Conservation (phyloP, 2,329 filamentous ascomycete genomes). For the Colletotrichum sojae region DNA sequence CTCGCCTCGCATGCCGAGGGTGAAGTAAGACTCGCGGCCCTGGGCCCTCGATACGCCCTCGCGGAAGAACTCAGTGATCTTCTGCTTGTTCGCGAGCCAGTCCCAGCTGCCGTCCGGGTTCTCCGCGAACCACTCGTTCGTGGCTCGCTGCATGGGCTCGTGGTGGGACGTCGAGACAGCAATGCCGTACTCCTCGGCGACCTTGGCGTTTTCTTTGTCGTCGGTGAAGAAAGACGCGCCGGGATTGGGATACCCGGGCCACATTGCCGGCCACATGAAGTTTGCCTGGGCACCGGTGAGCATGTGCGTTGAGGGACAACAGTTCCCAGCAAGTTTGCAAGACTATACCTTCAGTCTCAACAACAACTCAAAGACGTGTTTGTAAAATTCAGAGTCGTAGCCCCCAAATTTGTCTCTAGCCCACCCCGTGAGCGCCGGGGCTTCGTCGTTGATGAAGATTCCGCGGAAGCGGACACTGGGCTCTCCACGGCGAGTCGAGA, state of each 20-base stretch:
- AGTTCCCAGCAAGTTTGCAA: not conserved
- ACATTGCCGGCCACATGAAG: slow-evolving; percentile 78
- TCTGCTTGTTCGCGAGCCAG: slow-evolving; percentile 69
- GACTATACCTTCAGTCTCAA: not conserved
- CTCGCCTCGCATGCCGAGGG: slow-evolving; percentile 71
- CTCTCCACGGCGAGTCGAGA: slow-evolving; percentile 62
- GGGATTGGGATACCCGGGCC: slow-evolving; percentile 64
- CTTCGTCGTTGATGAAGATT: slow-evolving; percentile 75
- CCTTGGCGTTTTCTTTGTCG: slow-evolving; percentile 69
- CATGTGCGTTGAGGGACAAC: no score
- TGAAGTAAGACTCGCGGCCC: slow-evolving; percentile 72
- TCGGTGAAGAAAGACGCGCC: slow-evolving; percentile 74
- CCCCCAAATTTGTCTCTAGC: slow-evolving; percentile 64
- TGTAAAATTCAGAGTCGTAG: slow-evolving; percentile 71
- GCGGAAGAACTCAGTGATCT: slow-evolving; percentile 70
- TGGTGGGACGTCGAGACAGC: slow-evolving; percentile 76
- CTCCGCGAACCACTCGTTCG: slow-evolving; percentile 60
- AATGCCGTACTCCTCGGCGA: slow-evolving; percentile 75
- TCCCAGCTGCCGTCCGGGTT: slow-evolving; percentile 68
- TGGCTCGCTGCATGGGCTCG: slow-evolving; percentile 75
- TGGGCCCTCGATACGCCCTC: slow-evolving; percentile 68
- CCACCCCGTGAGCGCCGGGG: slow-evolving; percentile 71
- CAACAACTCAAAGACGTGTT: slow-evolving; percentile 43
- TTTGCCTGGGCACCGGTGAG: slow-evolving; percentile 61
- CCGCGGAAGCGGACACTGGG: slow-evolving; percentile 73